Conservation (phyloP, 805 yeast species). For the Suhomyces sp. region DNA sequence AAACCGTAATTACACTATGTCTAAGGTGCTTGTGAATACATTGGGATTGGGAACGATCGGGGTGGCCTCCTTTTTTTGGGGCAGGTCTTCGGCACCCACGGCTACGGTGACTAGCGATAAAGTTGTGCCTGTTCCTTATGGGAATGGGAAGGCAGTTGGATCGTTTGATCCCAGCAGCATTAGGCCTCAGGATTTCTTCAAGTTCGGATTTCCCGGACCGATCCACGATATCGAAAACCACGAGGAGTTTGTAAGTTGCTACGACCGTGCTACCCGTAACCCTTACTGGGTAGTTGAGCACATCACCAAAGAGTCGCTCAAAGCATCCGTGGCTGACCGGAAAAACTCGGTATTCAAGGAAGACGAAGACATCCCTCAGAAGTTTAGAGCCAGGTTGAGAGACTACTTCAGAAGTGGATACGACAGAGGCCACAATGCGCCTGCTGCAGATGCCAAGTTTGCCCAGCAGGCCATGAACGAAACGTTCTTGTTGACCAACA, state of each 20-base stretch:
- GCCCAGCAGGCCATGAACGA: constrained; percentile 92
- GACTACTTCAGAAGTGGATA: constrained; percentile 95
- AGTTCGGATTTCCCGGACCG: constrained; percentile 95
- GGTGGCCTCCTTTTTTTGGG: constrained; percentile 41
- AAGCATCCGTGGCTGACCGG: constrained; percentile 61
- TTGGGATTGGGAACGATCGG: constrained; percentile 40
- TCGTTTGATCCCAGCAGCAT: constrained; percentile 39
- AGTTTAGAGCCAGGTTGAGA: constrained; percentile 70
- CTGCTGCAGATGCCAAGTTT: constrained; percentile 96
- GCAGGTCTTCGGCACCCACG: constrained; percentile 24
- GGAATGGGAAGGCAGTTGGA: constrained; percentile 4
- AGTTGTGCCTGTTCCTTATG: constrained; percentile 8
- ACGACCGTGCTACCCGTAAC: constrained; percentile 77
- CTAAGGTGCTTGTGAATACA: constrained; percentile 26
- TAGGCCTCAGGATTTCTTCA: constrained; percentile 78
- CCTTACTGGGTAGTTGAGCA: constrained; percentile 93
- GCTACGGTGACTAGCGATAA: constrained; percentile 10
- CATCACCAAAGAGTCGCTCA: constrained; percentile 69
- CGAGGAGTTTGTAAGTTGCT: constrained; percentile 79
- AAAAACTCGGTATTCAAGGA: constrained; percentile 81
- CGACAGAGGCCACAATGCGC: constrained; percentile 96
- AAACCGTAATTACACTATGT: constrained; percentile 1
- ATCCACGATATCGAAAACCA: constrained; percentile 75
- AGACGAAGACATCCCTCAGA: constrained; percentile 75
- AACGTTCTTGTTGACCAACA: constrained; percentile 84